Evolutionary conservation across 805 yeast genomes (phyloP), one percentile per base, ranked within the genome.

Genomic region (Clavispora santaluciae): DNA sequence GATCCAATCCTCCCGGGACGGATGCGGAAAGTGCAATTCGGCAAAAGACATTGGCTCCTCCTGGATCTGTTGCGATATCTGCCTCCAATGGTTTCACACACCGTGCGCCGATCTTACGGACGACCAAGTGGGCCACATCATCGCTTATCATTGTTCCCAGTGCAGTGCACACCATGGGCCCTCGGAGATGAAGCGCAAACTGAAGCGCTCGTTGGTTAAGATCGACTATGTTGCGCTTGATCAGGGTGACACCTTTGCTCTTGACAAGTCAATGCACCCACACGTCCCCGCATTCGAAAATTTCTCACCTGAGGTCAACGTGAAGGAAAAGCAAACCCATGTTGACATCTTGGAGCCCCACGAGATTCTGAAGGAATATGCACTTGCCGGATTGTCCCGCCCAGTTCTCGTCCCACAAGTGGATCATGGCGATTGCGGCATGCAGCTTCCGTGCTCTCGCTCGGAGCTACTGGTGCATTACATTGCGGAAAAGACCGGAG

Each of bases 191-290:
- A 74, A 69, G 41, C 63, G 90, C 29, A 68, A 68, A 28, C 80
- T 86, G 42, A 66, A 72, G 33, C 64, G 96, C 17, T 63, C 72
- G 12, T 49, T 53, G 30, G 61, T 67, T n/a, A 70, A 70, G 39
- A 74, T 89, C 34, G 95, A 88, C 56, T 88, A 88, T 54, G 80
- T 78, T 8, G 93, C 95, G 0, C 65, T 88, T 50, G 77, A 88
- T 56, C 83, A 81, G 41, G 95, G 95, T 5, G 83, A 79, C 57
- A 67, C 55, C 42, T 70, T 63, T 44, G 72, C 76, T 4, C 63
- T 74, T 4, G 68, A 70, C 58, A 59, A 66, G 45, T 67, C 73
- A 30, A 57, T 64, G 23, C 77, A 77, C 50, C 73, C 76, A 8
- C 95, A 86, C 54, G 64, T 76, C 57, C 38, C 61, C 36, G 39